Evolutionary conservation across 306 rosid species (phyloP), one percentile per base, ranked within the genome.

Genomic region (Malus orientalis): DNA sequence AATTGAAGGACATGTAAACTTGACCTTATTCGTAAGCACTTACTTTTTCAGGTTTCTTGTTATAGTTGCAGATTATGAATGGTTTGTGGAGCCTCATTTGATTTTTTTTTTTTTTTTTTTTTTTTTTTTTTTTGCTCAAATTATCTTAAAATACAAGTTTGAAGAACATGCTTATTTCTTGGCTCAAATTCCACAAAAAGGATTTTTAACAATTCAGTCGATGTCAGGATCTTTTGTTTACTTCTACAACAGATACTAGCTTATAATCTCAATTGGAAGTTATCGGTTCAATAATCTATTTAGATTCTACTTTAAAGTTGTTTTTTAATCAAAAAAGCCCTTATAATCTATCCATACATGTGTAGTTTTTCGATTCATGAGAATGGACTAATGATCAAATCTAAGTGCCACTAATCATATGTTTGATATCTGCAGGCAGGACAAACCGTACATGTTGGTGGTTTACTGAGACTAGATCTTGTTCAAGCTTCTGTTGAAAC

Each of bases 401-500:
- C 29, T 2, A 29, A 27, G 11, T 18, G 22, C 23, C 61, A 16
- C 49, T 27, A 42, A 65, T 47, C 36, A 33, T 57, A 33, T 67
- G 76, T 70, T 74, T 77, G 63, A 75, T 65, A 73, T 81, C 71
- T 82, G 81, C 90, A 94, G 98, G 93, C 77, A 76, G 96, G 98
- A 40, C 98, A 91, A 80, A 79, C 89, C 73, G 51, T 91, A 73
- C 95, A 89, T 67, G 83, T 90, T 58, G 98, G 97, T 76, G 95
- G 95, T 80, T 87, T 94, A 84, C 69, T 79, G 60, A 90, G 98
- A 81, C 88, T 94, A 59, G 97, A 90, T 71, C 96, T 94, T 58
- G 68, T 67, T 82, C 81, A 85, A 84, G 89, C 96, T 75, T 90
- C 91, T 45, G 95, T 91, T 19, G 83, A 87, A 73, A 91, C 98